A percentile compares a stretch with the other conserved stretches of the same genome.
These are phyloP conservation scores for Suhomyces pyralidae DNA, from an alignment of 805 yeast genomes.

Conservation along the genomic window DNA sequence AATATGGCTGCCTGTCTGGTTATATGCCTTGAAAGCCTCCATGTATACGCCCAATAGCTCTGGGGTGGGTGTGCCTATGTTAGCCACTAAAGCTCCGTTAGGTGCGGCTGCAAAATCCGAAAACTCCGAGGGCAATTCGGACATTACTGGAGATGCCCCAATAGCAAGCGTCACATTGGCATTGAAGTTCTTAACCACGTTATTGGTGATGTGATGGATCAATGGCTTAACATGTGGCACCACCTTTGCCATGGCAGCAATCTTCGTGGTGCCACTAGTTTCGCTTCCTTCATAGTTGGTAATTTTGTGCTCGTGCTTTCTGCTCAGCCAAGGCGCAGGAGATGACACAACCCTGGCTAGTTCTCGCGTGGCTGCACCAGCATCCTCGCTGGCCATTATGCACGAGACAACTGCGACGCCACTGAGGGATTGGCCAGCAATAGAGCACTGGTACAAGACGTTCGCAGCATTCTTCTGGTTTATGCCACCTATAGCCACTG, in stretches of 20 bases:
- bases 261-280: conserved; percentile 20
- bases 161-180: conserved; percentile 83
- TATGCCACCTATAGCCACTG: conserved; percentile 83
- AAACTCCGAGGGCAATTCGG: conserved; percentile 67
- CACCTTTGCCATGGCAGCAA: neutral
- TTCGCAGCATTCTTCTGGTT: conserved; percentile 59
- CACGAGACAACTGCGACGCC: conserved; percentile 92
- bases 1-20: conserved; percentile 53
- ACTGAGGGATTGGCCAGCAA: conserved; percentile 50
- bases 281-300: neutral
- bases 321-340: conserved; percentile 9
- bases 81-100: conserved; percentile 56
- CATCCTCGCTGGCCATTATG: conserved; percentile 62
- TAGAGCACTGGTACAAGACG: conserved; percentile 49
- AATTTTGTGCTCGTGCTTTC: neutral
- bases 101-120: conserved; percentile 60
- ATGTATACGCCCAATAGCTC: conserved; percentile 41
- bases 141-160: conserved; percentile 89
- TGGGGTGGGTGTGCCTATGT: conserved; percentile 69
- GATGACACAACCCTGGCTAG: conserved; percentile 30
- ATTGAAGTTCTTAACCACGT: conserved; percentile 82
- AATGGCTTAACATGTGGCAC: conserved; percentile 43
- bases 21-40: conserved; percentile 58
- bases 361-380: conserved; percentile 48
- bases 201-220: conserved; percentile 84